Base-by-base conservation (phyloP, 495 filamentous ascomycete species). In the Choiromyces venosus region DNA sequence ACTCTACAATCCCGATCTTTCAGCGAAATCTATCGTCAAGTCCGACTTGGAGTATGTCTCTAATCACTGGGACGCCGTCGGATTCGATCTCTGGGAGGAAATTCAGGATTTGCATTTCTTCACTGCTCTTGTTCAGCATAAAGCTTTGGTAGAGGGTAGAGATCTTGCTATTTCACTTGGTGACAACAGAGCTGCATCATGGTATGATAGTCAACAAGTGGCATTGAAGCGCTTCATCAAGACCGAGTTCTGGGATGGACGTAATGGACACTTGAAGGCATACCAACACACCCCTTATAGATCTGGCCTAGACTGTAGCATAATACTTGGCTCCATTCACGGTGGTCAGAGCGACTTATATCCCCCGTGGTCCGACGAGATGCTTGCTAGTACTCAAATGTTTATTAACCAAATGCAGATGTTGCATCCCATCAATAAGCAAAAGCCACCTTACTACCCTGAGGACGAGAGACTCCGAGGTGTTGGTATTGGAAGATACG, bases 31-130 rank as follows among this genome's bases (percentile, higher is more conserved):
- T 0, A 83, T 88, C 66, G 86, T 89, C 29, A 81, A 83, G 21
- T 88, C 88, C 67, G 88, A 89, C 73, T 77, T 89, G 12, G 82
- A 83, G 66, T 87, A 86, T 65, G 81, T 85, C 18, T 78, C 81
- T 5, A 82, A 84, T 37, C 81, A 80, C 73, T 86, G 86, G 86
- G 83, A 83, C 66, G 72, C 82, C 38, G 81, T 79, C 16, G 85
- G 85, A 6, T 87, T 86, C 72, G 86, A 87, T 69, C 81, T 86
- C 12, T 87, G 86, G 86, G 86, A 87, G 75, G 86, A 87, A 76
- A 83, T 84, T 10, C 72, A 83, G 16, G 88, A 88, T 19, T 83
- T 85, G 3, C 88, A 86, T 40, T 89, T 90, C 82, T 90, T 89
- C 78, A 90, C 88, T 8, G 84, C 85, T 7, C 86, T 87, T 66